Base-by-base conservation (phyloP, 2,329 filamentous ascomycete genomes). In the Phoma herbarum region DNA sequence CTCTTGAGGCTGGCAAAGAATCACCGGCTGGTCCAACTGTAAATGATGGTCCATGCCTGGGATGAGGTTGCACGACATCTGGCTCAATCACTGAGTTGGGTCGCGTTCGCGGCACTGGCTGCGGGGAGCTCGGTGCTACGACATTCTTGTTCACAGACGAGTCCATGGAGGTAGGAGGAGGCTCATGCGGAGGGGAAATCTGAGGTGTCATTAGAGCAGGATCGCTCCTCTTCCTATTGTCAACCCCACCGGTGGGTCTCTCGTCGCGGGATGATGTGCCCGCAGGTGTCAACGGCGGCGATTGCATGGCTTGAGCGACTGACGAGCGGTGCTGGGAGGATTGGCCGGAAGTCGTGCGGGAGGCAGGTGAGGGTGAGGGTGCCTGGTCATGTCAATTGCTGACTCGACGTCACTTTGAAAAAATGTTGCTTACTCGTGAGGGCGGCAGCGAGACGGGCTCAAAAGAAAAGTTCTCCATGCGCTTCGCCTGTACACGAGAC, bases 371-470 rank as follows among this genome's bases (percentile, higher is more conserved):
- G 46, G 78, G 79, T 50, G 87, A 88, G 23, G 79, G 76, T 28
- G 80, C 79, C 80, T 82, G 63, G 47, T 47, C 31, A 61, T 72
- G 59, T 74, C 65, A 73, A 74, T 66, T 55, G 33, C 45, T 35
- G 53, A 51, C 41, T 43, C 44, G 58, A 37, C 42, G 43, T 35
- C 29, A 49, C 53, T 39, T 33, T 41, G 43, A 23, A 26, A 41
- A 29, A 22, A 63, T 20, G 18, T 50, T 66, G 85, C 90, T 79
- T 87, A 94, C 92, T 79, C 91, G 86, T 44, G 92, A 94, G 29
- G 86, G 84, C 35, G 95, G 94, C 51, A 98, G 83, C 33, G 95
- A 98, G 63, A 97, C 88, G 31, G 94, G 90, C 75, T 97, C 93
- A 72, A 93, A 98, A 42, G 90, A 88, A 78, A 92, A 96, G 74